phyloP scores from a whole-genome alignment of 176 grass and related monocot species.

The Zoysia japonica region DNA sequence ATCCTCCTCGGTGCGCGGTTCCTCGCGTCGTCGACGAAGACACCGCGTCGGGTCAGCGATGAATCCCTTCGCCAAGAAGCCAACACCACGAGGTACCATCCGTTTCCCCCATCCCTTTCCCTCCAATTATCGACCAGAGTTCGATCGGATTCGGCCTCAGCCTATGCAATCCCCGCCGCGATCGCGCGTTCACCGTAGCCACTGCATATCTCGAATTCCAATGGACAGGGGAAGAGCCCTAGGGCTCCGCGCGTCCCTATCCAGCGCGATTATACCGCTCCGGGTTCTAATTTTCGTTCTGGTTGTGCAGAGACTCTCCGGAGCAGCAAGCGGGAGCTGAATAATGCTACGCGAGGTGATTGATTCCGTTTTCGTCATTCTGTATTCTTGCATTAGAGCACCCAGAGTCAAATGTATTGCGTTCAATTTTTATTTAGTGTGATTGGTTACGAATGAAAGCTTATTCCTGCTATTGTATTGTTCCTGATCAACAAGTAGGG shows the following conservation, averaged over 20 bases:
- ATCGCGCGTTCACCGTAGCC: not conserved
- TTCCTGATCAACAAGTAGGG: not conserved
- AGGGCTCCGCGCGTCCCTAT: not conserved
- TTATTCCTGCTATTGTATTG: constrained; percentile 3
- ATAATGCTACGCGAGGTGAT: constrained; percentile 81
- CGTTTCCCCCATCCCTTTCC: not conserved
- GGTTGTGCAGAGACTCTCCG: constrained; percentile 76
- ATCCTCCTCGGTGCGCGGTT: constrained; percentile 16
- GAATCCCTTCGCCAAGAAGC: constrained; percentile 93
- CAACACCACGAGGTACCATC: constrained; percentile 62
- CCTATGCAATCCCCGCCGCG: constrained; percentile 4
- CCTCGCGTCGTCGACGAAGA: constrained; percentile 28
- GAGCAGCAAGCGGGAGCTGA: constrained; percentile 87
- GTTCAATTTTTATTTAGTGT: constrained; percentile 14
- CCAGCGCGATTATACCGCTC: not conserved
- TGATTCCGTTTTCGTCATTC: not conserved
- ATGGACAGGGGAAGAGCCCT: not conserved
- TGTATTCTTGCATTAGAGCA: not conserved
- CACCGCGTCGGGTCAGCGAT: constrained; percentile 31
- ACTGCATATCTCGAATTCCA: not conserved
- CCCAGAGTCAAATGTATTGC: not conserved
- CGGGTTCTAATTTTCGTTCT: constrained; percentile 34
- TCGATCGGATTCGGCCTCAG: constrained; percentile 25
- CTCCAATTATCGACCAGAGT: not conserved
- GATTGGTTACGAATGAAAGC: not conserved